A percentile compares a stretch with the other conserved stretches of the same genome.
Conservation (phyloP, 2,329 filamentous ascomycete genomes). For the Orbilia ellipsospora region DNA sequence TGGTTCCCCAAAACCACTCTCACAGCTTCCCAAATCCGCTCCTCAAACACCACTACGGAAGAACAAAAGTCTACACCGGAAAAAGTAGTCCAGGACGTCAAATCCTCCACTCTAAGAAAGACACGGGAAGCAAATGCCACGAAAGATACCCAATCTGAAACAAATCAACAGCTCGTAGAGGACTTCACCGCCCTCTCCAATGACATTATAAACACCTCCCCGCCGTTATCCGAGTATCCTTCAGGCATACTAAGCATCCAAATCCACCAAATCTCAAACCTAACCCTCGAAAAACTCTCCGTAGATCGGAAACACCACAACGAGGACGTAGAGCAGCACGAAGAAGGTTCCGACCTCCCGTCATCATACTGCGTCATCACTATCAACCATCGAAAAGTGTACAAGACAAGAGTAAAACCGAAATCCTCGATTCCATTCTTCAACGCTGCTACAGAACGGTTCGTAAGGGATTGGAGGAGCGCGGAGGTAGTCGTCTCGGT, state of each 20-base stretch:
- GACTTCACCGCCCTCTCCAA: conserved; percentile 73
- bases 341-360: conserved; percentile 73
- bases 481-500: conserved; percentile 76
- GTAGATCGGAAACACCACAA: conserved; percentile 44
- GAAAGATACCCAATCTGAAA: conserved; percentile 69
- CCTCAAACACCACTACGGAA: conserved; percentile 12
- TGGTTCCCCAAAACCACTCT: conserved; percentile 87
- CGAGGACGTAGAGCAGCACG: conserved; percentile 70
- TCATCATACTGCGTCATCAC: conserved; percentile 79
- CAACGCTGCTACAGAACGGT: conserved; percentile 79
- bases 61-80: conserved; percentile 25
- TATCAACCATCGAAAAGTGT: conserved; percentile 76
- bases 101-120: conserved; percentile 69
- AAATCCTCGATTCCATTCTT: conserved; percentile 83
- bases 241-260: conserved; percentile 77
- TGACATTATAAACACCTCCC: conserved; percentile 74
- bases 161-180: conserved; percentile 75
- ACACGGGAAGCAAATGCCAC: conserved; percentile 72
- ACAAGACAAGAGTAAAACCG: conserved; percentile 78
- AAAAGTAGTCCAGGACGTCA: conserved; percentile 54
- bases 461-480: conserved; percentile 74
- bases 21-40: conserved; percentile 18
- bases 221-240: conserved; percentile 71
- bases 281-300: conserved; percentile 64
- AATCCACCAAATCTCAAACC: conserved; percentile 77